Evolutionary conservation across 371 early-diverging fungal genomes (phyloP).

Genomic region (Nematocida sp.): DNA sequence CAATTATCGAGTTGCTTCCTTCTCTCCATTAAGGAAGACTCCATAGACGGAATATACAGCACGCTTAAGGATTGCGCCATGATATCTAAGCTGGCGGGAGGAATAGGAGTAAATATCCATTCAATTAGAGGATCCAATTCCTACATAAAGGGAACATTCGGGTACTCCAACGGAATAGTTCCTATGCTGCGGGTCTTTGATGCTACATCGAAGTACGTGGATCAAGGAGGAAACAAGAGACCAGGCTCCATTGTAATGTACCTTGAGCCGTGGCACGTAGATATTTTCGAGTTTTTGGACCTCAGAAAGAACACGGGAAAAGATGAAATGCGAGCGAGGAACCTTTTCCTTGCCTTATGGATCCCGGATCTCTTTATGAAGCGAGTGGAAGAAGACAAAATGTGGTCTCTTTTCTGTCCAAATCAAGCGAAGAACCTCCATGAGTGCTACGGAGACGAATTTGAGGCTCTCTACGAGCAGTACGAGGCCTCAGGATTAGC

Average conservation of each 20-base stretch:
- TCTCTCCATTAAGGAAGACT: slow-evolving; percentile 75
- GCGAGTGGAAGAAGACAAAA: slow-evolving; percentile 82
- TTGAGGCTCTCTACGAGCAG: slow-evolving; percentile 76
- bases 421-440: slow-evolving; percentile 83
- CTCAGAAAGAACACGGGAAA: slow-evolving; percentile 94
- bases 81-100: slow-evolving; percentile 95
- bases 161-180: slow-evolving; percentile 89
- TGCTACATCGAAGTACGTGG: slow-evolving; percentile 92
- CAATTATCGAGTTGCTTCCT: slow-evolving; percentile 93
- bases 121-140: slow-evolving; percentile 83
- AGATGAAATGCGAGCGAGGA: slow-evolving; percentile 91
- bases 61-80: slow-evolving; percentile 89
- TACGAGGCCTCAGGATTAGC: slow-evolving; percentile 82
- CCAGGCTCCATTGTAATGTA: slow-evolving; percentile 97
- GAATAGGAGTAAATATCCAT: slow-evolving; percentile 90
- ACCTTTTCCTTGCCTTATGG: slow-evolving; percentile 93
- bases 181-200: slow-evolving; percentile 96
- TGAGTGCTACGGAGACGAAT: slow-evolving; percentile 87
- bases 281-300: slow-evolving; percentile 92
- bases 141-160: slow-evolving; percentile 91
- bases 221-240: slow-evolving; percentile 96
- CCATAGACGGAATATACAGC: slow-evolving; percentile 93
- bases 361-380: slow-evolving; percentile 98
- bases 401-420: slow-evolving; percentile 94
- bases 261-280: slow-evolving; percentile 97